A percentile compares a stretch with the other conserved stretches of the same genome.
phyloP scores from a whole-genome alignment of 106 monocot species.

The Gastrodia elata region DNA sequence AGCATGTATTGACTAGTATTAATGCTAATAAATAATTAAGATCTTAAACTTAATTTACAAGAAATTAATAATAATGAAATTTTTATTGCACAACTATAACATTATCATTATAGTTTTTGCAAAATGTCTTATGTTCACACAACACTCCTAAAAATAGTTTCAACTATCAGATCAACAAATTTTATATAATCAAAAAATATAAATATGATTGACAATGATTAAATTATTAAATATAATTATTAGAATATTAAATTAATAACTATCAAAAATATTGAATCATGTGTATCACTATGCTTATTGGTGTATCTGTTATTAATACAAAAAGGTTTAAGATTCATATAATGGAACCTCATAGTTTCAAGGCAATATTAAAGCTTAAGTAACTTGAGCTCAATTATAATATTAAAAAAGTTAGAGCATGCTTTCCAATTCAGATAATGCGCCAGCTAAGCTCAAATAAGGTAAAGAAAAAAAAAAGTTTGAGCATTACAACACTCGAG shows the following conservation, averaged over 20 bases:
- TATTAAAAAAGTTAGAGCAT: not conserved
- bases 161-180: no score
- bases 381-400: not conserved
- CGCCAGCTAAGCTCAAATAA: not conserved
- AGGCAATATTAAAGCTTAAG: not conserved
- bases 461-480: not conserved
- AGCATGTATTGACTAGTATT: no score
- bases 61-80: no score
- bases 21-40: no score
- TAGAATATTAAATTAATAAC: not conserved
- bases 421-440: not conserved
- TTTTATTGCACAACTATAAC: no score
- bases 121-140: no score
- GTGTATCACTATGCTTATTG: not conserved
- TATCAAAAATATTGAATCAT: not conserved
- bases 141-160: no score
- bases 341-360: not conserved
- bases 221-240: not conserved
- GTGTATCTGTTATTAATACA: not conserved
- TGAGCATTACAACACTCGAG: not conserved
- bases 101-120: no score
- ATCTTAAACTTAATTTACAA: no score
- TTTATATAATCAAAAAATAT: no score
- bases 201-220: not conserved
- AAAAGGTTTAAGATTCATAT: not conserved